A percentile compares a stretch with the other conserved stretches of the same genome.
Evolutionary conservation across 2,329 filamentous ascomycete species (phyloP).

Genomic region (Pseudogymnoascus sp.): DNA sequence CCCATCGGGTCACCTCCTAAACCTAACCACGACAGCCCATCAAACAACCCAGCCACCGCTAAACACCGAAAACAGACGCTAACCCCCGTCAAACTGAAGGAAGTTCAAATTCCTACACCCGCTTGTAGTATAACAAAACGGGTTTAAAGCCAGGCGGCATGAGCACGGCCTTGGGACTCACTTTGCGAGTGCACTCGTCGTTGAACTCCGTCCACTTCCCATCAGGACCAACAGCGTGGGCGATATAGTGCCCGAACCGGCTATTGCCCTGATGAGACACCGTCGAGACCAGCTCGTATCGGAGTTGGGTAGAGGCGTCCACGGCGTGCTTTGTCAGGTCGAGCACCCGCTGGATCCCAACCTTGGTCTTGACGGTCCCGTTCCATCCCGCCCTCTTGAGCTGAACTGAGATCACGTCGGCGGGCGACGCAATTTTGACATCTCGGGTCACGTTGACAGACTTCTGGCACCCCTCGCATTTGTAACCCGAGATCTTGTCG

Average conservation of each 20-base stretch:
- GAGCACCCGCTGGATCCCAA: constrained; percentile 17
- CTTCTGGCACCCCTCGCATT: constrained; percentile 21
- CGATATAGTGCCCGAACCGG: constrained; percentile 18
- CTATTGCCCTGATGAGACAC: constrained; percentile 22
- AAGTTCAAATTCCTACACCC: neutral
- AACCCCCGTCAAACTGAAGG: neutral
- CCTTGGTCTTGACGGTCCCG: constrained; percentile 13
- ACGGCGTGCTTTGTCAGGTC: constrained; percentile 19
- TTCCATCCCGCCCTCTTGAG: constrained; percentile 22
- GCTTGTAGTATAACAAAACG: constrained; percentile 2
- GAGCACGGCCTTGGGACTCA: neutral
- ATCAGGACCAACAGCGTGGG: constrained; percentile 12
- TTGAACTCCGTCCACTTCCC: constrained; percentile 17
- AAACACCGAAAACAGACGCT: neutral
- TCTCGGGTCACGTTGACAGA: constrained; percentile 11
- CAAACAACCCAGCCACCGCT: neutral
- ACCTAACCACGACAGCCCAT: neutral
- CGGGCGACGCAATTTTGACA: constrained; percentile 17
- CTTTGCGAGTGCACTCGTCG: constrained; percentile 10
- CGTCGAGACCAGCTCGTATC: constrained; percentile 25
- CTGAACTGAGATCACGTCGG: constrained; percentile 22
- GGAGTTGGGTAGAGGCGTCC: constrained; percentile 10
- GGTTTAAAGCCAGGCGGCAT: constrained; percentile 1
- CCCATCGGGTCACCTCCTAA: neutral
- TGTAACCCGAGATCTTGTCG: constrained; percentile 20